Evolutionary conservation across 768 basidiomycete species (phyloP), one percentile per base, ranked within the genome.

Genomic region (Suillus sp.): DNA sequence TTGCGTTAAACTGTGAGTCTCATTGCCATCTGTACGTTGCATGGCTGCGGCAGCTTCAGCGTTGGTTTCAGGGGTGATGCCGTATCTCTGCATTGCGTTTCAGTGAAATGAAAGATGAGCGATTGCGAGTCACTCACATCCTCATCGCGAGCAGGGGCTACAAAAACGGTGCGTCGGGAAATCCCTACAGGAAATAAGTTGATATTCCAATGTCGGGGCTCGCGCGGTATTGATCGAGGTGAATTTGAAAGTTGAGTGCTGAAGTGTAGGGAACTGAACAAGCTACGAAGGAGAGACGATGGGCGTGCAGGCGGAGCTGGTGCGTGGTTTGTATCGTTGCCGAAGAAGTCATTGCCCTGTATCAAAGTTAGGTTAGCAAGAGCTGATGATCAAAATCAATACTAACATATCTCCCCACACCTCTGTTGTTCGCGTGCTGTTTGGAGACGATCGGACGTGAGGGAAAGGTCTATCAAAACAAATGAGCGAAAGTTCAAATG

Each of bases 371-470:
- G 10, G 22, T 22, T 22, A 1, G 45, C n/a, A 11, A 22, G 11
- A 47, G 45, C 45, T 47, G 6, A 25, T 13, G 14, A 25, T 14
- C 2, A 48, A 48, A 16, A 13, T 7, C 2, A 30, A 48, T 14
- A 25, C 47, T 25, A 7, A 48, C 73, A 7, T 62, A 34, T 9
- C 22, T 37, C 16, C 40, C 27, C 4, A 25, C 11, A 9, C 55
- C 55, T 20, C 35, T 22, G 55, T 79, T 74, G 45, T 70, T 69
- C 10, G 66, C 47, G 10, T 11, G 2, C 47, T 48, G 22, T 25
- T 48, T 48, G 6, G 22, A 25, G 25, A 48, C 13, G 5, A 22
- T 22, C 4, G n/a, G 11, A 22, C 11, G 45, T 4, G n/a, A 45
- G 45, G 10, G 4, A 11, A 45, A 45, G 45, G 1, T 1, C 45